Base-by-base conservation (phyloP, 2,329 filamentous ascomycete genomes). In the Hyphodiscus sp. region DNA sequence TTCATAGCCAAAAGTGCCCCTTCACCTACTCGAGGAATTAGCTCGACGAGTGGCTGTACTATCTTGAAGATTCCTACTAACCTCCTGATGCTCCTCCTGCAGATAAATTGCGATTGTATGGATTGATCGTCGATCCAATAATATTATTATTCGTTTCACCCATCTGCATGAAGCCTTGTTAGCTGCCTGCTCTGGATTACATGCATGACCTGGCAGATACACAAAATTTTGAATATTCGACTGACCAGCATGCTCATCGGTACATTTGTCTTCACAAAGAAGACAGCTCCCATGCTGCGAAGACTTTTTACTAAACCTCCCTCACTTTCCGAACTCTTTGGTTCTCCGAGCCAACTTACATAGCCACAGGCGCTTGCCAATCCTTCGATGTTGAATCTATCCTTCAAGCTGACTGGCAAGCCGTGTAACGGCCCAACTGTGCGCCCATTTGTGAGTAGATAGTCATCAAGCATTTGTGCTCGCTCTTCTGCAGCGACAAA, bases 241-340 rank as follows among this genome's bases (percentile, higher is more conserved):
- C 33, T 38, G 16, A 38, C 33, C 33, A 38, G 16, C 33, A 13
- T n/a, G 11, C 11, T 38, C 33, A 15, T 13, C 0, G 84, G 83
- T 1, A 87, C 72, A 58, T 85, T 87, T 1, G 84, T 87, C 68
- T 87, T 87, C 55, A 78, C 75, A 56, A 86, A 83, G 23, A 83
- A 69, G 0, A 87, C 73, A 1, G 83, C 83, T 1, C 85, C 85
- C 0, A 81, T 72, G 16, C 72, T 71, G 33, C 77, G 69, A 7
- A 87, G 67, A 0, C 83, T 67, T 2, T 76, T 71, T 1, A 85
- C 77, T 9, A 85, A 69, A 15, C 58, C 60, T 45, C 47, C 47
- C 20, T 58, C 54, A 30, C 50, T 38, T 26, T 55, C 52, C n/a
- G 77, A 73, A 3, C 77, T 8, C 23, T 26, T 77, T 50, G 76